Percentiles rank a stretch among this genome's conserved stretches.
These are phyloP conservation scores for Trichoderma asperellum DNA, from an alignment of 2,329 filamentous ascomycete species.

Conservation along the genomic window DNA sequence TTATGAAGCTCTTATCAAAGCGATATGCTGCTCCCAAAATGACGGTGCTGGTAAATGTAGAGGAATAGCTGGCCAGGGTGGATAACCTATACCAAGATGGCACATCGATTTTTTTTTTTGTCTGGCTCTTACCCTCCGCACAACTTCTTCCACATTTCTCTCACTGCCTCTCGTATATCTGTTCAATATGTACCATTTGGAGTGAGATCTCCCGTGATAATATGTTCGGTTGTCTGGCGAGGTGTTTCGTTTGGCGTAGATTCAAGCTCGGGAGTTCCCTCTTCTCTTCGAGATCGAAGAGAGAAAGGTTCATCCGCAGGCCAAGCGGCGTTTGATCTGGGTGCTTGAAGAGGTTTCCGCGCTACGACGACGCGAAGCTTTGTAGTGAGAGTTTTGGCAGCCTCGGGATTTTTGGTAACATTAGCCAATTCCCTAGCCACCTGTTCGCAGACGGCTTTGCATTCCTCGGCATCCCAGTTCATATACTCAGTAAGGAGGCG, in stretches of 20 bases:
- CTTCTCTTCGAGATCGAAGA: neutral
- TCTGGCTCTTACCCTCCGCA: neutral
- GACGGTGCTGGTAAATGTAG: neutral
- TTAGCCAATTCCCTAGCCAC: conserved; percentile 54
- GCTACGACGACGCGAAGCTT: conserved; percentile 55
- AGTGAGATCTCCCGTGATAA: neutral
- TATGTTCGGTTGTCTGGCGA: neutral
- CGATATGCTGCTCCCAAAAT: neutral
- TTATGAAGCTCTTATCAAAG: neutral
- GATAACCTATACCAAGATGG: neutral
- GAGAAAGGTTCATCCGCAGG: conserved; percentile 9
- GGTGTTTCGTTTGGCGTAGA: neutral
- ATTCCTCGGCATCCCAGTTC: conserved; percentile 56
- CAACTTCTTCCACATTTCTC: neutral
- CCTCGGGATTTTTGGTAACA: conserved; percentile 52
- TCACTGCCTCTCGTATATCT: neutral
- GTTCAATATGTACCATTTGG: neutral
- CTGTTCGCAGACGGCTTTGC: conserved; percentile 51
- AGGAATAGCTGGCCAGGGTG: neutral
- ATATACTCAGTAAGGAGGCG: conserved; percentile 57
- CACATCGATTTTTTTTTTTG: neutral
- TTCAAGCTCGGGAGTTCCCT: neutral
- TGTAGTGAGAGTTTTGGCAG: conserved; percentile 49
- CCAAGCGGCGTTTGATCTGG: conserved; percentile 19
- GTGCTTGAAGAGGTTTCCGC: conserved; percentile 51